A percentile compares a stretch with the other conserved stretches of the same genome.
These are phyloP conservation scores for Leccinellum rugosiceps DNA, from an alignment of 768 basidiomycete species.

Conservation along the genomic window DNA sequence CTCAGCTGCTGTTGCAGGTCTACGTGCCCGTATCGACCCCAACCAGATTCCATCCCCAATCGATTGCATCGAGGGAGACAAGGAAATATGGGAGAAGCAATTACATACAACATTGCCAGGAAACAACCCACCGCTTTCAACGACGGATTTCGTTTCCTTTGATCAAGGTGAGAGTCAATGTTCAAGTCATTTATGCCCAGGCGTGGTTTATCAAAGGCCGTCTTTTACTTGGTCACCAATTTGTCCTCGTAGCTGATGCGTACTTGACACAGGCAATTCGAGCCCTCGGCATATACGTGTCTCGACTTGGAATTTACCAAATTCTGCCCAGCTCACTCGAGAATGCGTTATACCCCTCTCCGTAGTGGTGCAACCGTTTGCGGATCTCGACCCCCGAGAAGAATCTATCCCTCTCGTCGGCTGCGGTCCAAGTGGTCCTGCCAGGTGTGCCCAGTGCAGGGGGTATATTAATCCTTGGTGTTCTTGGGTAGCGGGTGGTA, in stretches of 20 bases:
- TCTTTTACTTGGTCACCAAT: no score
- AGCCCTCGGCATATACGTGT: slow-evolving; percentile 88
- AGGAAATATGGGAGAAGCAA: slow-evolving; percentile 71
- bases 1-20: slow-evolving; percentile 43
- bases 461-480: slow-evolving; percentile 96
- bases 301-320: slow-evolving; percentile 87
- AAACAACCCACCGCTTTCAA: slow-evolving; percentile 74
- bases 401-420: slow-evolving; percentile 79
- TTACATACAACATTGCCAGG: slow-evolving; percentile 62
- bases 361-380: slow-evolving; percentile 88
- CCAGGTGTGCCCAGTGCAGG: slow-evolving; percentile 80
- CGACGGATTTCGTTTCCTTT: slow-evolving; percentile 82
- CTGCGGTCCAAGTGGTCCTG: slow-evolving; percentile 67
- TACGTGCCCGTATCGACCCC: slow-evolving; percentile 81
- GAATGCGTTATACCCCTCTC: slow-evolving; percentile 85
- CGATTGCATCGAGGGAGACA: slow-evolving; percentile 74
- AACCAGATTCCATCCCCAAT: slow-evolving; percentile 91
- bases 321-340: slow-evolving; percentile 69
- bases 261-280: slow-evolving; percentile 62
- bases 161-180: slow-evolving; percentile 67
- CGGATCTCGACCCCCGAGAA: slow-evolving; percentile 72
- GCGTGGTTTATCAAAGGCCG: background rate
- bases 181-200: background rate
- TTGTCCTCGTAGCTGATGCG: slow-evolving; percentile 12
- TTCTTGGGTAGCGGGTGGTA: slow-evolving; percentile 76